Evolutionary conservation across 2,329 filamentous ascomycete species (phyloP), one percentile per base, ranked within the genome.

Genomic region (Diaporthe caulivora): DNA sequence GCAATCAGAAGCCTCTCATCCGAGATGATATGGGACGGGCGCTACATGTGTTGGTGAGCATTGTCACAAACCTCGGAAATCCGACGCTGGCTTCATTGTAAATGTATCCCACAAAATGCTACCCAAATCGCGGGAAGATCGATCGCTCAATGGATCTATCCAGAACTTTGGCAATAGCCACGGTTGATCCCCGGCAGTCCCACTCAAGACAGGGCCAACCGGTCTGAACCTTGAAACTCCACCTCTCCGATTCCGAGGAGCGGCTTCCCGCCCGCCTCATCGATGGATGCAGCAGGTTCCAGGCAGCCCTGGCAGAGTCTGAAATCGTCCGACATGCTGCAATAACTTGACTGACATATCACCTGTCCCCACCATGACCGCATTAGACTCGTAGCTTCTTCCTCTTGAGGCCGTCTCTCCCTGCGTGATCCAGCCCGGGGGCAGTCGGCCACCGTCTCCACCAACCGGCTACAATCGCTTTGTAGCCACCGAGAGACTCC

Each of bases 81-180:
- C 62, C 62, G 47, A 40, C 9, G 21, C n/a, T 67, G 47, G 15
- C n/a, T 34, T 67, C 26, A 11, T 21, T 15, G 8, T 29, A 18
- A 40, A 11, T 49, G 31, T 44, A 51, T 29, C 62, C 62, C 44
- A 51, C 62, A 51, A 51, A 67, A 67, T 40, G 34, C 62, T 67
- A 53, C 62, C 47, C 47, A 67, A 21, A 29, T 37, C 13, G 62
- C 47, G 62, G 62, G 62, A 67, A 67, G 62, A 67, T 67, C 62
- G 62, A 67, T 53, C 47, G 62, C 31, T 67, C 15, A 8, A 15
- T 13, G 62, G 31, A 65, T 65, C 62, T 65, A n/a, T n/a, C 15
- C 18, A 37, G 24, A 53, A 34, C n/a, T 67, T 24, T 53, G 21
- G 47, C 62, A 53, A 37, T 67, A 34, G 31, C 31, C 44, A 51